Evolutionary conservation across 2,329 filamentous ascomycete genomes (phyloP).

Genomic region (Cladorrhinum sp.): DNA sequence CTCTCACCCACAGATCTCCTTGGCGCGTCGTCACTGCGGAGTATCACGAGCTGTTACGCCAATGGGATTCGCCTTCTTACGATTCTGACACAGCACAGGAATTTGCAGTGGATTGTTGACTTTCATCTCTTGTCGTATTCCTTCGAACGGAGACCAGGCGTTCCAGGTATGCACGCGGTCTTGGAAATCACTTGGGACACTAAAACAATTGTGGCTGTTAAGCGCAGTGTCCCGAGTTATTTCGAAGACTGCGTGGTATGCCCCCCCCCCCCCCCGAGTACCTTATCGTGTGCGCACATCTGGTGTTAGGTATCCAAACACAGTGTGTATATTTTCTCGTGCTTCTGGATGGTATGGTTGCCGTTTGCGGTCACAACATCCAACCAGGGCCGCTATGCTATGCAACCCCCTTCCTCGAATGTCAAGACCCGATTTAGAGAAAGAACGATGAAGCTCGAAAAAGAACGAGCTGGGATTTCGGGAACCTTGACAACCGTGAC

Average conservation of each 20-base stretch:
- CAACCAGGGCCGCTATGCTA: not conserved
- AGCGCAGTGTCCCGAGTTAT: too few relatives aligned
- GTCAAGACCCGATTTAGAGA: not conserved
- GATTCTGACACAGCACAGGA: not conserved
- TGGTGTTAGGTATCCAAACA: not conserved
- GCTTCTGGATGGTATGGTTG: not conserved
- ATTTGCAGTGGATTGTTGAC: not conserved
- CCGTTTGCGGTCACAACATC: constrained; percentile 10
- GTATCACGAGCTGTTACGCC: not conserved
- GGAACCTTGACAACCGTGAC: not conserved
- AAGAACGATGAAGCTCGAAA: not conserved
- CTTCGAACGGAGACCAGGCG: not conserved
- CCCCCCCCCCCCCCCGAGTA: too few relatives aligned
- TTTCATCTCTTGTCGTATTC: not conserved
- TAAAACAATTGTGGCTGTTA: too few relatives aligned
- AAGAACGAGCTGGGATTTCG: not conserved
- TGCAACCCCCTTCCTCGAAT: not conserved
- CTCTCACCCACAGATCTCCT: not conserved
- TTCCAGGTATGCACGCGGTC: too few relatives aligned
- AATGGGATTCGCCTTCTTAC: not conserved
- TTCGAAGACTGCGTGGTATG: too few relatives aligned
- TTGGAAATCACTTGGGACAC: too few relatives aligned
- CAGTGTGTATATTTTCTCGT: not conserved
- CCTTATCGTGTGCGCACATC: too few relatives aligned
- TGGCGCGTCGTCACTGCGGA: not conserved